phyloP scores from a whole-genome alignment of 768 basidiomycete genomes.

The Cyclocybe aegerita region DNA sequence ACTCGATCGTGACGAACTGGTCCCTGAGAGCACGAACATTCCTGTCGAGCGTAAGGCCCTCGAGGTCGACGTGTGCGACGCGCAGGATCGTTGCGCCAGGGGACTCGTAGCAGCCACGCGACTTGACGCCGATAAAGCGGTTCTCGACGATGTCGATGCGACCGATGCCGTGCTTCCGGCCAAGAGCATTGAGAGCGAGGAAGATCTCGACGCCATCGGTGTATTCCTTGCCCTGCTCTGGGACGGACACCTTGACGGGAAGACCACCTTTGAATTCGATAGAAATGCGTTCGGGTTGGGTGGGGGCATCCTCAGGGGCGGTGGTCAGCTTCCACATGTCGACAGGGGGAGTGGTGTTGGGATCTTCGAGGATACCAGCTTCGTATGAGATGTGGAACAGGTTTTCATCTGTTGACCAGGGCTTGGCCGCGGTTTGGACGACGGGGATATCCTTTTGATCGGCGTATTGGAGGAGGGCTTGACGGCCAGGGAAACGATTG shows the following conservation, averaged over 20 bases:
- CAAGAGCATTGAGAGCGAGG: slow-evolving; percentile 86
- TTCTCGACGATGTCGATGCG: slow-evolving; percentile 99
- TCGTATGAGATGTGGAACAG: slow-evolving; percentile 99
- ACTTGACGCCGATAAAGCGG: slow-evolving; percentile 98
- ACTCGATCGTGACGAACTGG: slow-evolving; percentile 89
- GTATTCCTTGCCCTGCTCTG: slow-evolving; percentile 55
- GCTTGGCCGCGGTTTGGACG: slow-evolving; percentile 92
- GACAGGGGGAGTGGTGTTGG: slow-evolving; percentile 85
- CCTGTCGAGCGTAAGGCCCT: slow-evolving; percentile 96
- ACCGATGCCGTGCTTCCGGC: slow-evolving; percentile 93
- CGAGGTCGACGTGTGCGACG: slow-evolving; percentile 92
- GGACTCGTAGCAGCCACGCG: slow-evolving; percentile 98
- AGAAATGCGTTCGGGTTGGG: slow-evolving; percentile 71
- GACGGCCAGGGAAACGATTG: slow-evolving; percentile 94
- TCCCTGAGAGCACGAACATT: slow-evolving; percentile 95
- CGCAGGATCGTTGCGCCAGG: slow-evolving; percentile 97
- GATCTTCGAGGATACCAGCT: slow-evolving; percentile 97
- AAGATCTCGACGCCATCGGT: slow-evolving; percentile 97
- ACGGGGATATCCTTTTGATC: slow-evolving; percentile 89
- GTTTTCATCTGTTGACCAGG: slow-evolving; percentile 99
- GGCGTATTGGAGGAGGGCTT: slow-evolving; percentile 89
- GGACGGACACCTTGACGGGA: slow-evolving; percentile 76
- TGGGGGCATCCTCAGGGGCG: slow-evolving; percentile 80
- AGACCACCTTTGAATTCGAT: slow-evolving; percentile 89
- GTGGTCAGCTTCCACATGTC: slow-evolving; percentile 99